Evolutionary conservation across 2,329 filamentous ascomycete genomes (phyloP).

Genomic region (Arthroderma uncinatum): DNA sequence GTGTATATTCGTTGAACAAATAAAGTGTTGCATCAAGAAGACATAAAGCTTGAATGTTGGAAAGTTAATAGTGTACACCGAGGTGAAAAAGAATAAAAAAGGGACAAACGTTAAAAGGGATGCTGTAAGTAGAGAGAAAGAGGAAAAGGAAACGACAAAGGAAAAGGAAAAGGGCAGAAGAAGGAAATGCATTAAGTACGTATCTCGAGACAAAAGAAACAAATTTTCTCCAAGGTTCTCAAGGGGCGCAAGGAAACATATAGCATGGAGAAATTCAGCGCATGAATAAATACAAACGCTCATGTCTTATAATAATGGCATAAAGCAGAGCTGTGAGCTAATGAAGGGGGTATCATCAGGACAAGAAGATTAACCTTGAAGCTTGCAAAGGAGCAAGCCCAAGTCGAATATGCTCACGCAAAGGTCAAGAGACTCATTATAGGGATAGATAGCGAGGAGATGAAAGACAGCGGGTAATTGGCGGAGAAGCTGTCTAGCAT

Average conservation of each 20-base stretch:
- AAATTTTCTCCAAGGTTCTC: not conserved
- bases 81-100: conserved; percentile 18
- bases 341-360: conserved; percentile 4
- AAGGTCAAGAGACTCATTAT: not conserved
- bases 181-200: conserved; percentile 22
- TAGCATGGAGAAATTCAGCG: not conserved
- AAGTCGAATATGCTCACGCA: not conserved
- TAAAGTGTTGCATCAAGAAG: conserved; percentile 1
- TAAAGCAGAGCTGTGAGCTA: not conserved
- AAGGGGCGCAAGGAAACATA: not conserved
- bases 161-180: conserved; percentile 14
- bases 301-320: conserved; percentile 3
- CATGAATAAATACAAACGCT: not conserved
- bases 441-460: not conserved
- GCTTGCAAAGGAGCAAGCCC: not conserved
- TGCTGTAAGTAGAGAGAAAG: not conserved
- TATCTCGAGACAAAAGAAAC: not conserved
- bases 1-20: not conserved
- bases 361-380: not conserved
- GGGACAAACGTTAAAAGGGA: conserved; percentile 18
- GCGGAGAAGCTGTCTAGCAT: not conserved
- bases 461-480: not conserved
- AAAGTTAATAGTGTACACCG: not conserved
- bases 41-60: not conserved
- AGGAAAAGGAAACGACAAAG: conserved; percentile 17